These are phyloP conservation scores for Solanum chiquidenum DNA, from an alignment of 257 asterid species.

Conservation along the genomic window DNA sequence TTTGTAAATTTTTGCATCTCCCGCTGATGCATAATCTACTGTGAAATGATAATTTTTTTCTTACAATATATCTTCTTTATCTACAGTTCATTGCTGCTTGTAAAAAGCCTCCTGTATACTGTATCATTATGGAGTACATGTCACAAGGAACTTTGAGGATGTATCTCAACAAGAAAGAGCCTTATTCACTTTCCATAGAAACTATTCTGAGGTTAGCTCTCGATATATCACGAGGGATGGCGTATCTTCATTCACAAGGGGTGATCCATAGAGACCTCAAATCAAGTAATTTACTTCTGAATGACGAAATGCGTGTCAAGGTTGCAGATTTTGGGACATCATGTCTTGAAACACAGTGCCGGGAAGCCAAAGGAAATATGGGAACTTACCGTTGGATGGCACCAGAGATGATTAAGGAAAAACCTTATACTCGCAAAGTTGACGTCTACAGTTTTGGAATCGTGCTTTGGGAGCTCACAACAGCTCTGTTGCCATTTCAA, in stretches of 20 bases:
- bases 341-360: constrained; percentile 61
- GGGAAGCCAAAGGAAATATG: constrained; percentile 42
- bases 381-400: constrained; percentile 99
- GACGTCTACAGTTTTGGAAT: constrained; percentile 86
- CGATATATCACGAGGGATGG: constrained; percentile 80
- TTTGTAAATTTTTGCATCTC: background rate
- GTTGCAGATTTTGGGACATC: constrained; percentile 89
- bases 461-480: constrained; percentile 75
- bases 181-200: constrained; percentile 52
- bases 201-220: constrained; percentile 58
- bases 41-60: background rate
- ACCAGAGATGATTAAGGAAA: constrained; percentile 76
- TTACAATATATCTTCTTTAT: background rate
- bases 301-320: constrained; percentile 67
- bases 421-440: constrained; percentile 57
- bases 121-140: constrained; percentile 75
- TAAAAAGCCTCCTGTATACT: constrained; percentile 63
- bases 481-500: constrained; percentile 67
- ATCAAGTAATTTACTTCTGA: constrained; percentile 71
- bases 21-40: background rate
- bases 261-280: constrained; percentile 88
- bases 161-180: constrained; percentile 75
- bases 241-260: constrained; percentile 76
- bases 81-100: constrained; percentile 70
- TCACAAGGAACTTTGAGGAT: constrained; percentile 74